Evolutionary conservation across 805 yeast genomes (phyloP).

Genomic region (Middelhovenomyces tepae): DNA sequence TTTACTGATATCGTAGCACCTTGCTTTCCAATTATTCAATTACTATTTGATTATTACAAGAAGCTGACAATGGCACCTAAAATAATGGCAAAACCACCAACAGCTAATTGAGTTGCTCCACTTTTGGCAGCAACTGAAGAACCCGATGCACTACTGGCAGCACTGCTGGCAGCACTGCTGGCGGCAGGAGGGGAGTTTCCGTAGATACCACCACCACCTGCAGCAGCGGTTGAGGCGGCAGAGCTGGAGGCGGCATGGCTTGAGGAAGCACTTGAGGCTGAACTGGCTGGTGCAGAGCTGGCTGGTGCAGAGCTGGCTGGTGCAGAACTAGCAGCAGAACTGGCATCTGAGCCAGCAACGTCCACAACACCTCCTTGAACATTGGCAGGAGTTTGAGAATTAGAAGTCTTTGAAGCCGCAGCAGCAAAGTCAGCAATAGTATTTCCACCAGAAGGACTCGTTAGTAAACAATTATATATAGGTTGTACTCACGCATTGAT

Average conservation of each 20-base stretch:
- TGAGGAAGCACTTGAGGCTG: constrained; percentile 2
- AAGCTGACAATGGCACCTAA: too few species aligned
- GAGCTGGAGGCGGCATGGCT: constrained; percentile 5
- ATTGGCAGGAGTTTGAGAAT: constrained; percentile 10
- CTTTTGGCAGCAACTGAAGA: constrained; percentile 5
- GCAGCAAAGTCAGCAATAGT: constrained; percentile 11
- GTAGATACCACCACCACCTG: too few species aligned
- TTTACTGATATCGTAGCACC: too few species aligned
- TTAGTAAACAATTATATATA: too few species aligned
- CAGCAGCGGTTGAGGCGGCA: neutral
- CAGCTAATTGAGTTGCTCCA: constrained; percentile 2
- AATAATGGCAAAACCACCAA: constrained; percentile 7
- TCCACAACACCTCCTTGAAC: constrained; percentile 9
- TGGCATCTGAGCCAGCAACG: constrained; percentile 3
- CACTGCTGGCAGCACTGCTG: constrained; percentile 1
- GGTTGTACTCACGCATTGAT: too few species aligned
- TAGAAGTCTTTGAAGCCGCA: constrained; percentile 9
- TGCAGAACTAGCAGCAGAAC: constrained; percentile 6
- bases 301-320: too few species aligned
- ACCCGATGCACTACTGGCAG: constrained; percentile 1
- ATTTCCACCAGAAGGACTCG: constrained; percentile 8
- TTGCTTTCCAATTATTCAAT: too few species aligned
- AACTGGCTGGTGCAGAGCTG: constrained; percentile 1
- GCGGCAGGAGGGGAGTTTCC: constrained; percentile 5
- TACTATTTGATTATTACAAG: too few species aligned